phyloP scores from a whole-genome alignment of 2,329 filamentous ascomycete species.

The Coleophoma eucalyptorum region DNA sequence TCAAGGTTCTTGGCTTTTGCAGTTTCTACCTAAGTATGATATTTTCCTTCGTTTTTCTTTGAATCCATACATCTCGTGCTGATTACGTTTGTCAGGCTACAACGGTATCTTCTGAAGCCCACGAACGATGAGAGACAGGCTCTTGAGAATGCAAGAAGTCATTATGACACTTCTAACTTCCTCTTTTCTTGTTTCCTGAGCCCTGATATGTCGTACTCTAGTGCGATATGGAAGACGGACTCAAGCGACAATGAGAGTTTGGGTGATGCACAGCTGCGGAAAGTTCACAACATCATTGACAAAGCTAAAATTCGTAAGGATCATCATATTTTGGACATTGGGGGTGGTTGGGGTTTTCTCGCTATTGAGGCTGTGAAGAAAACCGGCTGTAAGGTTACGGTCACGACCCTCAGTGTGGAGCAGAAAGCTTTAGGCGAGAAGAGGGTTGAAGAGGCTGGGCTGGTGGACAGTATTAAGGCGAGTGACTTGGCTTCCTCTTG shows the following conservation, averaged over 20 bases:
- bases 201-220: conserved; percentile 69
- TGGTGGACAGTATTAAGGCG: conserved; percentile 48
- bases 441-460: conserved; percentile 54
- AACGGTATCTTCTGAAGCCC: conserved; percentile 21
- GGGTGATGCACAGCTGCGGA: conserved; percentile 61
- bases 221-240: conserved; percentile 50
- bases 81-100: not conserved
- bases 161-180: conserved; percentile 70
- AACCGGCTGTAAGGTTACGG: conserved; percentile 66
- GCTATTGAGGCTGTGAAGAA: conserved; percentile 61
- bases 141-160: conserved; percentile 61
- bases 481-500: not conserved
- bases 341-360: conserved; percentile 69
- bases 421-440: conserved; percentile 63
- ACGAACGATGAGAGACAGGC: conserved; percentile 51
- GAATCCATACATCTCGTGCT: not conserved
- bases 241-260: conserved; percentile 41
- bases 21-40: conserved; percentile 1
- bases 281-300: conserved; percentile 59
- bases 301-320: conserved; percentile 54
- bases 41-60: not conserved
- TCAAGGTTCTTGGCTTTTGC: not conserved
- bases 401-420: conserved; percentile 60
- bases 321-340: conserved; percentile 69
- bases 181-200: conserved; percentile 70